These are phyloP conservation scores for Tricholoma flavovirens DNA, from an alignment of 768 basidiomycete genomes.

Conservation along the genomic window DNA sequence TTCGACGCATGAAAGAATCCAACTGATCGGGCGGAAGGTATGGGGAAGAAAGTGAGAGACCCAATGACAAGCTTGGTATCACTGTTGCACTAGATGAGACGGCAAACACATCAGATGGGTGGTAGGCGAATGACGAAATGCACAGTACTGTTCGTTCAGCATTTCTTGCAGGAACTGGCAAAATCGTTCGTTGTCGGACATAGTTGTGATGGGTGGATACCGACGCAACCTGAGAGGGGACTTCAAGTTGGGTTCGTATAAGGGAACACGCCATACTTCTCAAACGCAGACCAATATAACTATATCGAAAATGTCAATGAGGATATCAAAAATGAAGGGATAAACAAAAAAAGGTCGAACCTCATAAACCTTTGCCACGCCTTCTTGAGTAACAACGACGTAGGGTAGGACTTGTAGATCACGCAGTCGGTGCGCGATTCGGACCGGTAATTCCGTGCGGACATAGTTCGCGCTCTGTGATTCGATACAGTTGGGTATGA, in stretches of 20 bases:
- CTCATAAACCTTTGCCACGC: slow-evolving; percentile 79
- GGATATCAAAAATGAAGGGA: not conserved
- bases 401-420: slow-evolving; percentile 86
- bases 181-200: slow-evolving; percentile 74
- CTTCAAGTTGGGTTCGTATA: slow-evolving; percentile 3
- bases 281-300: slow-evolving; percentile 86
- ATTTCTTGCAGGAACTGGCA: slow-evolving; percentile 63
- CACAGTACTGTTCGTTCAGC: slow-evolving; percentile 69
- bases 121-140: slow-evolving; percentile 7
- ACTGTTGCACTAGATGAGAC: slow-evolving; percentile 50
- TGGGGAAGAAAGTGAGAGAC: slow-evolving; percentile 79
- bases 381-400: slow-evolving; percentile 81
- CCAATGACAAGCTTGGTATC: slow-evolving; percentile 78
- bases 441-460: slow-evolving; percentile 80
- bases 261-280: slow-evolving; percentile 46
- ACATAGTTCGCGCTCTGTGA: slow-evolving; percentile 84
- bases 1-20: slow-evolving; percentile 84
- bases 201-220: slow-evolving; percentile 64
- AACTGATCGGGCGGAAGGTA: slow-evolving; percentile 72
- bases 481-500: not conserved
- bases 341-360: slow-evolving; percentile 32
- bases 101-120: slow-evolving; percentile 3
- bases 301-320: slow-evolving; percentile 23
- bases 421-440: slow-evolving; percentile 81
- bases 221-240: slow-evolving; percentile 52